Evolutionary conservation across 2,329 filamentous ascomycete genomes (phyloP), one percentile per base, ranked within the genome.

Genomic region (Dryadomyces quercus-mongolicae): DNA sequence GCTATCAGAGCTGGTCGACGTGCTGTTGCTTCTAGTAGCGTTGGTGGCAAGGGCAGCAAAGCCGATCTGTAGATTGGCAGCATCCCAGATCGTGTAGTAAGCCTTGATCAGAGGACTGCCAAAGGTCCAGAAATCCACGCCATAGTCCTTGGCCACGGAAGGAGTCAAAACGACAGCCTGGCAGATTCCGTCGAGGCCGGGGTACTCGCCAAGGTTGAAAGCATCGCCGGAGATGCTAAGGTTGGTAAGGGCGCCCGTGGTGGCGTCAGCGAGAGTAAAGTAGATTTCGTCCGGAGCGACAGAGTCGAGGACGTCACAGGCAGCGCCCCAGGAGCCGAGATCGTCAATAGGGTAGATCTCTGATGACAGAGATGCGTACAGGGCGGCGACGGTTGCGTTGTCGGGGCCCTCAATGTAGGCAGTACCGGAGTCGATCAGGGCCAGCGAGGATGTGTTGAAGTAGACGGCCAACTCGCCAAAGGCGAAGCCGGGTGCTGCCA

Each of bases 41-140:
- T 22, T 45, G n/a, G 16, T 31, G 8, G 25, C 20, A 13, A 49
- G 16, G 10, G n/a, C 9, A 12, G 48, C 49, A 16, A 55, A 65
- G 5, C 64, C 65, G 20, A 67, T 54, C 49, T 61, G 53, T 48
- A 62, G 47, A 40, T 61, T 61, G 25, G 61, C 49, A 4, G 65
- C 65, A 51, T 67, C 61, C 64, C 65, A 67, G 3, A 63, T 62
- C 9, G 65, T 68, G 51, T 67, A 66, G 52, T 66, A 67, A 2
- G 60, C 53, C 60, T 68, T 67, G 49, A 68, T 54, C 3, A 68
- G 57, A 5, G 65, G 65, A 2, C 64, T 64, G 2, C 66, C 66
- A 6, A 67, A 45, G 5, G 65, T 54, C 64, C 65, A 68, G 3
- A 63, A 47, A 1, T 57, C 52, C 1, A 57, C 58, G 2, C 56